A percentile compares a stretch with the other conserved stretches of the same genome.
phyloP scores from a whole-genome alignment of 2,329 filamentous ascomycete species.

The Claviceps arundinis region DNA sequence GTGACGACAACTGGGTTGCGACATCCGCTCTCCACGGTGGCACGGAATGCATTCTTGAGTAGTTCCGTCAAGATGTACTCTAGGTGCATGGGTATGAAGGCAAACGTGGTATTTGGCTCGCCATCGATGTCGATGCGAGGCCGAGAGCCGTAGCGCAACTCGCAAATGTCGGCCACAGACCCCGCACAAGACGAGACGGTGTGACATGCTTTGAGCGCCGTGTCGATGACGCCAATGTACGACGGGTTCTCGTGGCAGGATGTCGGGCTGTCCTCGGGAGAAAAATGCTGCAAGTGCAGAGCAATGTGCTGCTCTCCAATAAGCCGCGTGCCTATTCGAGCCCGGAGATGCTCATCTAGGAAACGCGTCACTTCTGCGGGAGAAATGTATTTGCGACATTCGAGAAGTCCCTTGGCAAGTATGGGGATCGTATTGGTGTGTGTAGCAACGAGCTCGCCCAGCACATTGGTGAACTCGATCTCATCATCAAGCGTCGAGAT shows the following conservation, averaged over 20 bases:
- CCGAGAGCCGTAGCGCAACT: constrained; percentile 84
- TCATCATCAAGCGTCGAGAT: constrained; percentile 65
- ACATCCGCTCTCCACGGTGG: constrained; percentile 75
- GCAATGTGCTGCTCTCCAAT: constrained; percentile 96
- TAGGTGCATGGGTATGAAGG: constrained; percentile 87
- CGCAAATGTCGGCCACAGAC: constrained; percentile 91
- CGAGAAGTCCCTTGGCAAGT: constrained; percentile 81
- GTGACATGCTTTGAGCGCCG: constrained; percentile 65
- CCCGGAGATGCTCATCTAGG: constrained; percentile 84
- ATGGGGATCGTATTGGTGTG: constrained; percentile 91
- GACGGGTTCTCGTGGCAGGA: constrained; percentile 41
- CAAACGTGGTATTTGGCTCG: constrained; percentile 75
- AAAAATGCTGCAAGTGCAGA: constrained; percentile 64
- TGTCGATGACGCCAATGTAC: constrained; percentile 94
- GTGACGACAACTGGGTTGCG: constrained; percentile 81
- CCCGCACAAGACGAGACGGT: constrained; percentile 76
- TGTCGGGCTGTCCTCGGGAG: constrained; percentile 36
- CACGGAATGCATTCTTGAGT: constrained; percentile 91
- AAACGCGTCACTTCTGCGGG: constrained; percentile 76
- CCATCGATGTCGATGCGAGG: constrained; percentile 73
- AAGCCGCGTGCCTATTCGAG: constrained; percentile 83
- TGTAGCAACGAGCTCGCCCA: constrained; percentile 89
- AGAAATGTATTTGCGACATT: constrained; percentile 82
- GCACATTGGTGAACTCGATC: constrained; percentile 78
- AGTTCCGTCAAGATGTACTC: constrained; percentile 97